phyloP scores from a whole-genome alignment of 257 asterid genomes.

The Fraxinus cuspidata region DNA sequence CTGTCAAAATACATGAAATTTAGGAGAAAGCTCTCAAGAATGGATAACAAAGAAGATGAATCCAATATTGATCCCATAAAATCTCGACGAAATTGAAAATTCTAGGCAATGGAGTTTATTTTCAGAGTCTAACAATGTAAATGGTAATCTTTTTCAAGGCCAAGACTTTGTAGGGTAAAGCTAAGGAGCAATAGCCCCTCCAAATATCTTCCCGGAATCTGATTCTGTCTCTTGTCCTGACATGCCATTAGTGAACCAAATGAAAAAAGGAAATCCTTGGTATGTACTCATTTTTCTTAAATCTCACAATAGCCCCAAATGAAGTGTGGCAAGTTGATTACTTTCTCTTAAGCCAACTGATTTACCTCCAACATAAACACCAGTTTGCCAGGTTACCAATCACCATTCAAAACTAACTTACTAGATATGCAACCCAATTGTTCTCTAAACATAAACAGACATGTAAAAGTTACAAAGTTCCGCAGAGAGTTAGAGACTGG shows the following conservation, averaged over 20 bases:
- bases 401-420: not conserved
- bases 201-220: not conserved
- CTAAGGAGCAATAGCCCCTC: not conserved
- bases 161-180: not conserved
- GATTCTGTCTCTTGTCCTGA: not conserved
- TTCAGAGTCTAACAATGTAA: not conserved
- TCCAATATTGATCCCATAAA: not conserved
- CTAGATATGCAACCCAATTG: not conserved
- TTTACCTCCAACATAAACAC: not conserved
- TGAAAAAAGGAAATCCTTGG: not conserved
- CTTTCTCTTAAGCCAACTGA: not conserved
- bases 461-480: not conserved
- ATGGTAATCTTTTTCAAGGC: not conserved
- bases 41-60: not conserved
- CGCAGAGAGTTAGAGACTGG: not conserved
- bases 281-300: not conserved
- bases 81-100: not conserved
- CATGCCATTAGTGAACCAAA: not conserved
- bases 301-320: not conserved
- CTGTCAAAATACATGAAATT: not conserved
- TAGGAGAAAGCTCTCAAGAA: not conserved
- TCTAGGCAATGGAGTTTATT: not conserved
- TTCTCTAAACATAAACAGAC: not conserved
- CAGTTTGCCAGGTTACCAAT: not conserved
- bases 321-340: not conserved